phyloP scores from a whole-genome alignment of 179 eudicot species.

The Drosera spatulata region DNA sequence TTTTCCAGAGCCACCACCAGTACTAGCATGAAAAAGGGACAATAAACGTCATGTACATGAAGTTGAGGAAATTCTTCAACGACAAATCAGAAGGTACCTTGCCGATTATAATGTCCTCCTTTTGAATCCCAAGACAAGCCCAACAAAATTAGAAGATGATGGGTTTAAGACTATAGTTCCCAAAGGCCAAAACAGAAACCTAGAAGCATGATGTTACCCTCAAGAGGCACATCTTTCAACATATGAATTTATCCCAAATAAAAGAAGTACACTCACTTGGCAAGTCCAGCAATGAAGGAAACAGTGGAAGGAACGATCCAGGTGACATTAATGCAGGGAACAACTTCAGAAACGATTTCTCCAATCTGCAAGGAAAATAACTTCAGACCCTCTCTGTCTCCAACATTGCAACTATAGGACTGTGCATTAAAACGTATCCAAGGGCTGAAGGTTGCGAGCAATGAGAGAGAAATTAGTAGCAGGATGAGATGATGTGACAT shows the following conservation, averaged over 20 bases:
- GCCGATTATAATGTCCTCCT: not conserved
- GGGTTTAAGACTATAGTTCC: not conserved
- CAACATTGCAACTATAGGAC: too few species aligned
- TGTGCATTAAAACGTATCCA: too few species aligned
- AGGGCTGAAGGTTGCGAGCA: too few species aligned
- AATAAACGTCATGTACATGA: slow-evolving; percentile 4
- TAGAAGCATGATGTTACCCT: not conserved
- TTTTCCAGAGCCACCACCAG: slow-evolving; percentile 93
- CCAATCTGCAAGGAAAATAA: slow-evolving; percentile 41
- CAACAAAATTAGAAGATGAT: not conserved
- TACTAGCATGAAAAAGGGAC: slow-evolving; percentile 30
- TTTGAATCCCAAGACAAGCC: not conserved
- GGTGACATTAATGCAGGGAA: slow-evolving; percentile 76
- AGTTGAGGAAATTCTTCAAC: not conserved
- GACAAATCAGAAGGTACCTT: not conserved
- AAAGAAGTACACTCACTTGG: slow-evolving; percentile 49
- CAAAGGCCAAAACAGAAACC: too few species aligned
- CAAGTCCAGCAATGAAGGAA: slow-evolving; percentile 75
- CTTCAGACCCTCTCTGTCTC: not conserved
- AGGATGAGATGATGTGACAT: too few species aligned
- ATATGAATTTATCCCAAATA: too few species aligned
- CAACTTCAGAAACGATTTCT: slow-evolving; percentile 50
- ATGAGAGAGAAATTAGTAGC: too few species aligned
- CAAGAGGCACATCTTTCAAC: not conserved
- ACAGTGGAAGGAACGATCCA: slow-evolving; percentile 87